These are phyloP conservation scores for Trichoderma polysporum DNA, from an alignment of 2,329 filamentous ascomycete species.

Conservation along the genomic window DNA sequence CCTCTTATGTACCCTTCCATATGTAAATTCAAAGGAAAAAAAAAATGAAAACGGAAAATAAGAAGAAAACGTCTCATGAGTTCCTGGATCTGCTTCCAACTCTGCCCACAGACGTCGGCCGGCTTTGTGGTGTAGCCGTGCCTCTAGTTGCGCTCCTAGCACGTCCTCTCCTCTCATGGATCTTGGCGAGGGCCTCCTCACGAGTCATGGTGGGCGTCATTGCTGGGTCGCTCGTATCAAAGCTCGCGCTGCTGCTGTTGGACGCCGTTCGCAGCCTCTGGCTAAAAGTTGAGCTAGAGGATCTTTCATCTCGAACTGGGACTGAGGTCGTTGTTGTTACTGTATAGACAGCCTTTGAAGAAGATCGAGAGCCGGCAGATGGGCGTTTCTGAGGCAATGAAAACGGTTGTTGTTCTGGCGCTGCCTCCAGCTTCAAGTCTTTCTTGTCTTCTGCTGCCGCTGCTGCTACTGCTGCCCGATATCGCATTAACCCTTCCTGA, in stretches of 20 bases:
- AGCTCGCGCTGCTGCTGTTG: conserved; percentile 40
- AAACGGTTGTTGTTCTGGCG: conserved; percentile 18
- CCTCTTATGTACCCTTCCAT: conserved; percentile 5
- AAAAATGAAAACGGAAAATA: conserved; percentile 15
- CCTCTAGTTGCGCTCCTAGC: conserved; percentile 67
- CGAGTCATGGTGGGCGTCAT: conserved; percentile 66
- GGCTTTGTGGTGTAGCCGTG: conserved; percentile 56
- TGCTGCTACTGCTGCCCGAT: neutral
- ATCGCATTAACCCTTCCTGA: conserved; percentile 8
- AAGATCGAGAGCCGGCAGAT: conserved; percentile 39
- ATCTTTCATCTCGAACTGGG: conserved; percentile 49
- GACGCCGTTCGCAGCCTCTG: conserved; percentile 48
- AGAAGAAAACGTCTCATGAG: conserved; percentile 13
- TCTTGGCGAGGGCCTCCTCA: conserved; percentile 73
- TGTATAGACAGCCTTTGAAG: conserved; percentile 48
- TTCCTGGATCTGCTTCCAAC: conserved; percentile 29
- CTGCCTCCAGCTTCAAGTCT: neutral
- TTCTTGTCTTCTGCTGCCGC: conserved; percentile 6
- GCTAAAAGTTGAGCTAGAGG: conserved; percentile 42
- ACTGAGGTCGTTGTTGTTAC: conserved; percentile 53
- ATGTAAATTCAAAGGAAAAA: neutral
- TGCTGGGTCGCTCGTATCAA: conserved; percentile 57
- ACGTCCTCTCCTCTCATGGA: conserved; percentile 68
- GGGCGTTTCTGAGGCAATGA: neutral
- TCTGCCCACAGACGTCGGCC: conserved; percentile 51